Evolutionary conservation across 2,329 filamentous ascomycete genomes (phyloP).

Genomic region (Exophiala calicioides): DNA sequence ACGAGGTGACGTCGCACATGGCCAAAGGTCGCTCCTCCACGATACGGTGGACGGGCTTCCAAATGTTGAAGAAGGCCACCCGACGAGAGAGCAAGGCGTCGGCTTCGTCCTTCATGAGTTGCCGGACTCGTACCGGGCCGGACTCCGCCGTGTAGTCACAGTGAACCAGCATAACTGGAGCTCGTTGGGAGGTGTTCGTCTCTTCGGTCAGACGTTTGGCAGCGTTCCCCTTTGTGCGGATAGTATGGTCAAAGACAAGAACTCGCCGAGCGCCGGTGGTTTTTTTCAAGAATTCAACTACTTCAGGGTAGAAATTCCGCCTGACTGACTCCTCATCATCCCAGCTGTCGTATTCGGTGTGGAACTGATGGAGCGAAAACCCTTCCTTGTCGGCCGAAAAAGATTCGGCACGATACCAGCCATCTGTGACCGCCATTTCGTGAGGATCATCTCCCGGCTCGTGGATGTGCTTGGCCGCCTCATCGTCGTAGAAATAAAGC

Average conservation of each 20-base stretch:
- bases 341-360: conserved; percentile 38
- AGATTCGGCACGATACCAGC: conserved; percentile 44
- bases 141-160: conserved; percentile 53
- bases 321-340: conserved; percentile 44
- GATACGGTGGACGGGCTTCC: conserved; percentile 46
- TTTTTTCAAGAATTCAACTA: conserved; percentile 49
- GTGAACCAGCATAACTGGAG: conserved; percentile 31
- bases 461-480: conserved; percentile 42
- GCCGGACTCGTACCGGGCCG: conserved; percentile 44
- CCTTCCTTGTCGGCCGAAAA: conserved; percentile 51
- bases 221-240: conserved; percentile 40
- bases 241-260: conserved; percentile 55
- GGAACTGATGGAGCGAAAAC: conserved; percentile 47
- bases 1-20: conserved; percentile 43
- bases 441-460: conserved; percentile 43
- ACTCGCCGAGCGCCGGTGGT: conserved; percentile 47
- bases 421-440: conserved; percentile 44
- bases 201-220: conserved; percentile 31
- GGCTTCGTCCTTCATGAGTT: conserved; percentile 48
- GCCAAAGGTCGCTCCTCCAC: conserved; percentile 45
- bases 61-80: conserved; percentile 54
- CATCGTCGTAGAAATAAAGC: conserved; percentile 46
- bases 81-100: conserved; percentile 46
- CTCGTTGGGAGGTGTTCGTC: conserved; percentile 31
- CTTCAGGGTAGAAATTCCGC: conserved; percentile 48